Evolutionary conservation across 306 rosid species (phyloP).

Genomic region (Carpinus viminea): DNA sequence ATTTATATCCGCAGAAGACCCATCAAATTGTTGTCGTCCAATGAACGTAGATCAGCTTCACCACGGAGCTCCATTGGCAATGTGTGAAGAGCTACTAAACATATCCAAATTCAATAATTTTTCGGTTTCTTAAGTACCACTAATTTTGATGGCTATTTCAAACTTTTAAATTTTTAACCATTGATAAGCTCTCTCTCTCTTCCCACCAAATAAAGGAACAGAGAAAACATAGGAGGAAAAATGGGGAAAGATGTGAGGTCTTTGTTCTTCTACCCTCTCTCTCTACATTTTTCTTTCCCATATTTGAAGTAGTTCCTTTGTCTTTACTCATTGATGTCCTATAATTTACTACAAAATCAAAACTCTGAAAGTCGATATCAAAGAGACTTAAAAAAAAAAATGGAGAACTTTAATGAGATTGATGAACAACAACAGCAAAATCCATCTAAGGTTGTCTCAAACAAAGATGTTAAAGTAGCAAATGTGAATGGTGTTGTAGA

Average conservation of each 20-base stretch:
- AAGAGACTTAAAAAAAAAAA: background rate
- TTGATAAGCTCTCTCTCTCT: background rate
- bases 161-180: background rate
- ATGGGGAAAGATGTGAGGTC: background rate
- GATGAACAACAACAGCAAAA: background rate
- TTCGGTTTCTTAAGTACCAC: background rate
- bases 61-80: no score
- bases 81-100: no score
- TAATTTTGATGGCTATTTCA: background rate
- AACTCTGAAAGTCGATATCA: background rate
- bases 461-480: background rate
- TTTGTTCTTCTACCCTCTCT: background rate
- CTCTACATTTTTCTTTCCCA: background rate
- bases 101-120: no score
- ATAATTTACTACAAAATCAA: background rate
- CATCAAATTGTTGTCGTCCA: no score
- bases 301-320: background rate
- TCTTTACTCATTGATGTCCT: background rate
- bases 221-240: conserved; percentile 10
- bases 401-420: background rate
- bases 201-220: background rate
- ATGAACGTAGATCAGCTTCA: no score
- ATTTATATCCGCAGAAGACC: no score
- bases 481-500: background rate
- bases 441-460: background rate